Evolutionary conservation across 2,329 filamentous ascomycete genomes (phyloP), one percentile per base, ranked within the genome.

Genomic region (Beauveria bassiana): DNA sequence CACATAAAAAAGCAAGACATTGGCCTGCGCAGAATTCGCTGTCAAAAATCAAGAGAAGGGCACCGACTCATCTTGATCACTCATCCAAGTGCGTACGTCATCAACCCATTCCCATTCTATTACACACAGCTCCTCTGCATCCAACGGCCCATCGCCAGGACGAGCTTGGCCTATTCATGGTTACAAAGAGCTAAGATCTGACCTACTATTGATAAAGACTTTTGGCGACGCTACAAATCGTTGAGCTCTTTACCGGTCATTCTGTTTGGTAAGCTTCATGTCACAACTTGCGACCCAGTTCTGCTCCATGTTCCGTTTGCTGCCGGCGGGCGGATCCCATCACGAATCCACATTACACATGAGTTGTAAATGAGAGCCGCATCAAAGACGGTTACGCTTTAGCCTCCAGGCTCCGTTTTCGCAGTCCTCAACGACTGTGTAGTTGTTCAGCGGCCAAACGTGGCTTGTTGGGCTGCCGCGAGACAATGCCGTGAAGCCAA

Each of bases 181-280:
- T 40, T 18, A 42, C 55, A 50, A 46, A 57, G 47, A 38, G 54
- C 54, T 38, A 28, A 57, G 42, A 38, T 9, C 14, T 45, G 12
- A 9, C 24, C 55, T 18, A 8, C 40, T n/a, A 5, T 28, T 20
- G 10, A 50, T 58, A 9, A 10, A 49, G 28, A 40, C 50, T 26
- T 28, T 16, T 5, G 14, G 45, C 45, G n/a, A 50, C 45, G 31
- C 26, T 50, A 20, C 55, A 8, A 43, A 45, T 52, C 20, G 57
- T 24, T 49, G 18, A 52, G 38, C 24, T 26, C 18, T 42, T 12
- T 20, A 20, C 34, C 58, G 12, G 28, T 28, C n/a, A 61, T 61
- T 61, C 60, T 61, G 53, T 57, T n/a, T 52, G 60, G 60, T 61
- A 61, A 61, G 60, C 45, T 38, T 57, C 52, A 61, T 56, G 53